Evolutionary conservation across 1,284 basidiomycete species (phyloP).

Genomic region (Rhodofomes roseus): DNA sequence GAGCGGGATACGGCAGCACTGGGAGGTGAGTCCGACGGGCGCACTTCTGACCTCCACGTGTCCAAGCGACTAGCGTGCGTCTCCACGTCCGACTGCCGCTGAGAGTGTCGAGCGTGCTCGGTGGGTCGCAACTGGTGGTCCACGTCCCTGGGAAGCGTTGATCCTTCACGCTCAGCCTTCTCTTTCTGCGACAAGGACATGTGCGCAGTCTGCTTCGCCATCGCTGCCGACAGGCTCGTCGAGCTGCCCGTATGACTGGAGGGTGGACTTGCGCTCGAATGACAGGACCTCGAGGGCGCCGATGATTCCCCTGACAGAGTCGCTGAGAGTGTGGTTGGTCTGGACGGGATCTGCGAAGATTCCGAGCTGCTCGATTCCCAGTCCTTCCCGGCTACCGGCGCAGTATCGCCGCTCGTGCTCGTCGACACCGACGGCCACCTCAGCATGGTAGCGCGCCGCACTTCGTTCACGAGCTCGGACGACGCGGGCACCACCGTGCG

Average conservation of each 20-base stretch:
- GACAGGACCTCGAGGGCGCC: constrained; percentile 5
- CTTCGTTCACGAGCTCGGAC: constrained; percentile 21
- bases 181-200: constrained; percentile 7
- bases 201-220: constrained; percentile 17
- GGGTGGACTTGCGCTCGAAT: constrained; percentile 11
- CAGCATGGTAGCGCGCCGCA: constrained; percentile 18
- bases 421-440: constrained; percentile 11
- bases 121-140: not conserved
- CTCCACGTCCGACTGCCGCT: constrained; percentile 3
- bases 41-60: constrained; percentile 27
- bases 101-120: not conserved
- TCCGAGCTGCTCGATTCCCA: constrained; percentile 19
- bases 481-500: constrained; percentile 18
- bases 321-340: constrained; percentile 2
- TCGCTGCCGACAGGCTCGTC: constrained; percentile 11
- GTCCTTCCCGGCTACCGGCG: constrained; percentile 3
- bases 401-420: not conserved
- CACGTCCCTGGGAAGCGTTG: too few species aligned
- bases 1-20: not conserved
- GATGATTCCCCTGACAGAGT: constrained; percentile 3
- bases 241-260: constrained; percentile 18
- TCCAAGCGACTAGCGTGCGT: constrained; percentile 21
- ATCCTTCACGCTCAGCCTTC: constrained; percentile 3
- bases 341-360: constrained; percentile 3
- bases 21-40: constrained; percentile 8